Base-by-base conservation (phyloP, 257 asterid species). In the Euphrasia confusa region DNA sequence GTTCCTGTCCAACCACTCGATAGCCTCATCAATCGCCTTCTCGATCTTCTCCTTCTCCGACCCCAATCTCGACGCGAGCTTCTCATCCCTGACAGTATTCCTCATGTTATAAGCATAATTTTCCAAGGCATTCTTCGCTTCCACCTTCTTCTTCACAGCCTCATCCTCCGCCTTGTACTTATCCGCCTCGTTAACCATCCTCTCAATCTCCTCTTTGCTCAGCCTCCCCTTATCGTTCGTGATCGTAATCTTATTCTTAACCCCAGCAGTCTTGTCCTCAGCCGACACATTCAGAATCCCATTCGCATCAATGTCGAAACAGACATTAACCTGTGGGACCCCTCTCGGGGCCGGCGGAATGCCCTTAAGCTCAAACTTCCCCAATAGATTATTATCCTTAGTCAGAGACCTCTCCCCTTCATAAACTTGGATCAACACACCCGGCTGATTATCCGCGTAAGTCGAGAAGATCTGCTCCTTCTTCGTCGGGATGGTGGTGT, bases 151-250 rank as follows among this genome's bases (percentile, higher is more conserved):
- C 61, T 75, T 75, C 8, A 61, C 73, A 4, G 71, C 80, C 67
- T 75, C 80, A 3, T 75, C 80, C 65, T 75, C 80, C 0, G 80
- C 69, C 56, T 71, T 75, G 68, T 75, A 75, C 64, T 27, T 68
- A 74, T 75, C 80, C 0, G 80, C 80, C 28, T 75, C 80, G 7
- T 71, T 72, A 33, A 75, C 80, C 77, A 75, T 60, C 69, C 71
- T 75, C 63, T 75, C 80, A 4, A 75, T 75, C 58, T 75, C 80
- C 7, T 75, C 80, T 66, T 71, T 71, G 2, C 77, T 71, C 49
- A 75, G 3, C 10, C 77, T 40, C 0, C 80, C 80, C 74, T 71
- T 75, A 6, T 71, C 80, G 2, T 75, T 75, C 0, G 77, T 75
- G 48, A 75, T 75, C 1, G 80, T 75, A 7, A 75, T 75, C 55